These are phyloP conservation scores for Hortiboletus campestris DNA, from an alignment of 768 basidiomycete species.

Conservation along the genomic window DNA sequence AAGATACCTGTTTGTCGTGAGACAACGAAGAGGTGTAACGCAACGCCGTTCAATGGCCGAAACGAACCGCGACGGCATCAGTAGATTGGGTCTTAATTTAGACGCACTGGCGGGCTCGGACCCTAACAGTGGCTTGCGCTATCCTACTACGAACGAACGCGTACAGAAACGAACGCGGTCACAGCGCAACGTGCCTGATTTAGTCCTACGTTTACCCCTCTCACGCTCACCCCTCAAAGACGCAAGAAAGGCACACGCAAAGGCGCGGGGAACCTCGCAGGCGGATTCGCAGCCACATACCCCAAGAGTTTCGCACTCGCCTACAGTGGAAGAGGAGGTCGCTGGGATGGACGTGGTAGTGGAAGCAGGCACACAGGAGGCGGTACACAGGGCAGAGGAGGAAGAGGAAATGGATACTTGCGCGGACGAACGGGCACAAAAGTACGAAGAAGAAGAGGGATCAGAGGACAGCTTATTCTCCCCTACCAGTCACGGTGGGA, in stretches of 20 bases:
- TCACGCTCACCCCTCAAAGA: constrained; percentile 52
- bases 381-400: neutral
- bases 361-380: neutral
- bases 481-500: neutral
- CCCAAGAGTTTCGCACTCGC: neutral
- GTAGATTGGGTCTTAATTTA: constrained; percentile 4
- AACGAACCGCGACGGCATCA: constrained; percentile 10
- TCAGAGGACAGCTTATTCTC: constrained; percentile 42
- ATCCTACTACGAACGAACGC: neutral
- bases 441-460: constrained; percentile 12
- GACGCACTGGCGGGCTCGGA: constrained; percentile 1
- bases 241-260: constrained; percentile 37
- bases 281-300: neutral
- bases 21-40: neutral
- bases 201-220: constrained; percentile 43
- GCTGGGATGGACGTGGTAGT: neutral
- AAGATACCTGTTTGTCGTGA: neutral
- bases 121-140: neutral
- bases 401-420: neutral
- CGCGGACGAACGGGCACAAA: constrained; percentile 5
- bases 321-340: neutral
- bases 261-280: constrained; percentile 24
- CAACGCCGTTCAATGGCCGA: constrained; percentile 16
- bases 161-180: constrained; percentile 44
- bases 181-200: constrained; percentile 47